phyloP scores from a whole-genome alignment of 305 asterid species.

The Solanum hybrid region DNA sequence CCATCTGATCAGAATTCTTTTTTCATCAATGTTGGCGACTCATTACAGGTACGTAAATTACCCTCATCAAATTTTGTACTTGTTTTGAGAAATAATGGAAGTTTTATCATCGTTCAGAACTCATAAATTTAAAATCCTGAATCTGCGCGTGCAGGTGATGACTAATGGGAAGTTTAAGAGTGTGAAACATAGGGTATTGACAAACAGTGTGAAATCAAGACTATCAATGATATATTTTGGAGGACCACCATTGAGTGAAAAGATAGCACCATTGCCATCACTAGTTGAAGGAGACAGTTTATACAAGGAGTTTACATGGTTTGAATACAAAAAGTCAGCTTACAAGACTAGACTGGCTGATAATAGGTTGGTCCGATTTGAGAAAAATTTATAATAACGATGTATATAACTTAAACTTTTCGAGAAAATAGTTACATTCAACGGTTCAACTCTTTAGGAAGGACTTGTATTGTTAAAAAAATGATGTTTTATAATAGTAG shows the following conservation, averaged over 20 bases:
- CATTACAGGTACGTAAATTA: slow-evolving; percentile 27
- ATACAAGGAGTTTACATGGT: slow-evolving; percentile 53
- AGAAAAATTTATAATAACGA: not conserved
- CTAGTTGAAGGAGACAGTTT: slow-evolving; percentile 31
- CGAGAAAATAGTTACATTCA: not conserved
- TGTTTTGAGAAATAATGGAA: not conserved
- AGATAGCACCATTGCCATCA: slow-evolving; percentile 41
- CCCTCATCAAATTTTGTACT: not conserved
- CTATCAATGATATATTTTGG: slow-evolving; percentile 50
- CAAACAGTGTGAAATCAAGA: slow-evolving; percentile 37
- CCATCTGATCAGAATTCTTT: slow-evolving; percentile 49
- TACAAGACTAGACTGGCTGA: slow-evolving; percentile 34
- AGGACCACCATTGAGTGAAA: slow-evolving; percentile 49
- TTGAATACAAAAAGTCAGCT: slow-evolving; percentile 42
- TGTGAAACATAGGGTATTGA: slow-evolving; percentile 39
- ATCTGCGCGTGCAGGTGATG: slow-evolving; percentile 25
- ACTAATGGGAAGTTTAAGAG: slow-evolving; percentile 49
- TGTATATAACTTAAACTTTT: not conserved
- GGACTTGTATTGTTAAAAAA: not conserved
- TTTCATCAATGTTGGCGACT: slow-evolving; percentile 48
- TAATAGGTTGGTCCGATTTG: slow-evolving; percentile 38
- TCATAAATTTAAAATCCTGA: not conserved
- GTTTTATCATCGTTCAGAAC: not conserved
- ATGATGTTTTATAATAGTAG: not conserved
- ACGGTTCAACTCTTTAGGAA: not conserved